These are phyloP conservation scores for Dalbergia cochinchinensis DNA, from an alignment of 306 rosid species.

Conservation along the genomic window DNA sequence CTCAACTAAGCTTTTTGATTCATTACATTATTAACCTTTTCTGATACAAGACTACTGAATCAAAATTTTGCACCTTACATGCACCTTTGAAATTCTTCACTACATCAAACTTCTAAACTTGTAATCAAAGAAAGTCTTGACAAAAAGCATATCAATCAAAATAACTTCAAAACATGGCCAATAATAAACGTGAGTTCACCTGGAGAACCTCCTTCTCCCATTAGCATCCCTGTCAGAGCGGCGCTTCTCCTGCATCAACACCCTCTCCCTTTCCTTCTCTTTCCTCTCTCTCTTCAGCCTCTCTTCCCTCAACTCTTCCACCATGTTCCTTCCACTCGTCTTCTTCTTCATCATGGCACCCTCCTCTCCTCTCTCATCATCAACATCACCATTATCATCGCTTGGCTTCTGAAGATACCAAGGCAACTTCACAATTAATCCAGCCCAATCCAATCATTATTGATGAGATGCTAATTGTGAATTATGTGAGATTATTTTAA, in stretches of 20 bases:
- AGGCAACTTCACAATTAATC: slow-evolving; percentile 61
- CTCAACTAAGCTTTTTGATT: neutral
- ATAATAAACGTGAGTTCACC: slow-evolving; percentile 47
- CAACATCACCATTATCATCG: slow-evolving; percentile 31
- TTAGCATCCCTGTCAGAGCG: slow-evolving; percentile 43
- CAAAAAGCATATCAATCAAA: neutral
- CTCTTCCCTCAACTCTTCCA: slow-evolving; percentile 88
- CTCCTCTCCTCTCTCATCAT: slow-evolving; percentile 4
- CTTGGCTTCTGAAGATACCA: slow-evolving; percentile 78
- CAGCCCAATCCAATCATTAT: neutral
- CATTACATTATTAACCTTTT: slow-evolving; percentile 2
- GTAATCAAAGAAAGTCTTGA: neutral
- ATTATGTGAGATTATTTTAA: neutral
- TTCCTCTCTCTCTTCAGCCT: slow-evolving; percentile 75
- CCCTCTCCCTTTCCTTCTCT: slow-evolving; percentile 84
- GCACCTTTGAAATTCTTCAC: neutral
- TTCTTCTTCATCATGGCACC: slow-evolving; percentile 57
- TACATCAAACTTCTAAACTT: slow-evolving; percentile 1
- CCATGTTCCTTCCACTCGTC: slow-evolving; percentile 66
- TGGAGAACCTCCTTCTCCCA: slow-evolving; percentile 50
- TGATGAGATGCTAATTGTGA: slow-evolving; percentile 9
- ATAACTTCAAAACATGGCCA: neutral
- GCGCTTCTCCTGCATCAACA: slow-evolving; percentile 56
- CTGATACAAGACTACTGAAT: neutral
- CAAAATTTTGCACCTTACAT: neutral